A percentile compares a stretch with the other conserved stretches of the same genome.
phyloP scores from a whole-genome alignment of 1,139 yeast genomes.

The Yamadazyma pseudoaaseri region DNA sequence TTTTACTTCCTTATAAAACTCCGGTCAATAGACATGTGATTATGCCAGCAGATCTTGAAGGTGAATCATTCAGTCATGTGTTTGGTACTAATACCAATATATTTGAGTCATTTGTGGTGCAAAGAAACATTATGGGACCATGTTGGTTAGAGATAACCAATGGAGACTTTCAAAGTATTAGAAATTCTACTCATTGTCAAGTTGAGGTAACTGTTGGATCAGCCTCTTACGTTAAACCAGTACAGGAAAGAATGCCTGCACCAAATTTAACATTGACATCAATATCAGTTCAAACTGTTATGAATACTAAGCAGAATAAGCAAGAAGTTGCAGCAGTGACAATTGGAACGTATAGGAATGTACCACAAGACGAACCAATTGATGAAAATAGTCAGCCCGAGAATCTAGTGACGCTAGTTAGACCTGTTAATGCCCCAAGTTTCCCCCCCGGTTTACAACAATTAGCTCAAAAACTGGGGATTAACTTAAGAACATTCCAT shows the following conservation, averaged over 20 bases:
- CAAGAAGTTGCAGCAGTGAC: slow-evolving; percentile 90
- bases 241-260: slow-evolving; percentile 53
- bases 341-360: slow-evolving; percentile 60
- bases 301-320: slow-evolving; percentile 67
- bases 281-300: slow-evolving; percentile 73
- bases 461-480: slow-evolving; percentile 50
- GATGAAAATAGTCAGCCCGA: slow-evolving; percentile 54
- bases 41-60: slow-evolving; percentile 65
- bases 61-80: slow-evolving; percentile 74
- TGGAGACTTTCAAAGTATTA: slow-evolving; percentile 59
- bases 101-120: slow-evolving; percentile 84
- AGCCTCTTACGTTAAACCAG: slow-evolving; percentile 51
- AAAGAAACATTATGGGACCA: slow-evolving; percentile 92
- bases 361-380: slow-evolving; percentile 74
- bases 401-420: slow-evolving; percentile 63
- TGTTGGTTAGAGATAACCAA: slow-evolving; percentile 83
- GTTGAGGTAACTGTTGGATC: slow-evolving; percentile 63
- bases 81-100: slow-evolving; percentile 76
- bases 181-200: slow-evolving; percentile 77
- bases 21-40: slow-evolving; percentile 47
- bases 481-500: slow-evolving; percentile 56
- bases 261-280: slow-evolving; percentile 67
- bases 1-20: slow-evolving; percentile 69
- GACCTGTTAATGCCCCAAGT: slow-evolving; percentile 63
- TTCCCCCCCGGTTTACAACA: slow-evolving; percentile 75